These are phyloP conservation scores for Irpex sp. DNA, from an alignment of 1,284 basidiomycete species.

Conservation along the genomic window DNA sequence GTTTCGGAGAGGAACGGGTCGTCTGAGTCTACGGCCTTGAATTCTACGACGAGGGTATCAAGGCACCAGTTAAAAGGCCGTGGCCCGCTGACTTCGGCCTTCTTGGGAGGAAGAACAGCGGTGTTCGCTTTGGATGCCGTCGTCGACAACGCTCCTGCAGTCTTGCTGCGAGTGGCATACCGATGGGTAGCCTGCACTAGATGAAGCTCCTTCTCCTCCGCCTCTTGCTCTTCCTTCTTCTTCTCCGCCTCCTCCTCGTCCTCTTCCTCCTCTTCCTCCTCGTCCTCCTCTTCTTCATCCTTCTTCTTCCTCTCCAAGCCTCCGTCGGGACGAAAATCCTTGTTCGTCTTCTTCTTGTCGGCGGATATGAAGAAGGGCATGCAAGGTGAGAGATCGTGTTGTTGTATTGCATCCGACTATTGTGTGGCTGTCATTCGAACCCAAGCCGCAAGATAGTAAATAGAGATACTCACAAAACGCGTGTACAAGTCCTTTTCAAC, in stretches of 20 bases:
- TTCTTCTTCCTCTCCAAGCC: background rate
- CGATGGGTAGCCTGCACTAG: background rate
- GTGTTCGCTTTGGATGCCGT: background rate
- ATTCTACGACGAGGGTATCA: background rate
- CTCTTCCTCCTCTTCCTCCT: too few relatives aligned
- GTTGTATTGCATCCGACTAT: too few relatives aligned
- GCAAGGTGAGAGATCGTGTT: background rate
- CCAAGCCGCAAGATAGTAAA: too few relatives aligned
- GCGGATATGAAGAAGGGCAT: background rate
- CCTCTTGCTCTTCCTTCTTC: background rate
- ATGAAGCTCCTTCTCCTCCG: background rate
- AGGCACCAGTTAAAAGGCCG: background rate
- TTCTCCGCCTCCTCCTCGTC: too few relatives aligned
- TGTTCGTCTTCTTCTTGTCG: background rate
- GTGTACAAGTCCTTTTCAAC: too few relatives aligned
- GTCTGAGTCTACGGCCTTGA: background rate
- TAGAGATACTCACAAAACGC: too few relatives aligned
- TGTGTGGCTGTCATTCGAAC: too few relatives aligned
- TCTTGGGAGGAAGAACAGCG: too few relatives aligned
- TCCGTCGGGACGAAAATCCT: background rate
- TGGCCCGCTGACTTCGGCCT: background rate
- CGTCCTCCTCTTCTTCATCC: too few relatives aligned
- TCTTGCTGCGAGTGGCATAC: background rate
- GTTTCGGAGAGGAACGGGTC: background rate
- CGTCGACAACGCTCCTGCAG: too few relatives aligned